These are phyloP conservation scores for Paulinella micropora DNA, from an alignment of 78 protist genomes.

Conservation along the genomic window DNA sequence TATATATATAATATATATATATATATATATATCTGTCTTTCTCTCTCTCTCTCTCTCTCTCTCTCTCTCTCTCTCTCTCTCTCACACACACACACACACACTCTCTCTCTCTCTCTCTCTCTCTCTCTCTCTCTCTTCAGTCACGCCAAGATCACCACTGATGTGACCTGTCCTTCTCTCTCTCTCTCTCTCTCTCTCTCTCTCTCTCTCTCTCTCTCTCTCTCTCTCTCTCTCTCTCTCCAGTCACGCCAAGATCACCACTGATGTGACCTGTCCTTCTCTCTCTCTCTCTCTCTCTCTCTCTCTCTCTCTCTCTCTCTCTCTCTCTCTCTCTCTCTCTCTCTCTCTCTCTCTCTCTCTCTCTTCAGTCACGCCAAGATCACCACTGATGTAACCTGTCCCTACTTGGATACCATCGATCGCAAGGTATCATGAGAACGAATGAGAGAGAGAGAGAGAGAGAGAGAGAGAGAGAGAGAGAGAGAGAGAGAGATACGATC, in stretches of 20 bases:
- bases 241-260: background rate
- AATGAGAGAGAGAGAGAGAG: too few relatives aligned
- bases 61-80: background rate
- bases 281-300: background rate
- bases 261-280: background rate
- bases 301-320: background rate
- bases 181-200: background rate
- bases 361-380: background rate
- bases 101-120: background rate
- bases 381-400: constrained; percentile 31
- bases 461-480: too few relatives aligned
- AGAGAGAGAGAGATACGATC: too few relatives aligned
- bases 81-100: too few relatives aligned
- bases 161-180: background rate
- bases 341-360: too few relatives aligned
- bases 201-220: background rate
- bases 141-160: background rate
- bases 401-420: constrained; percentile 61
- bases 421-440: constrained; percentile 9
- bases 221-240: background rate
- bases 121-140: background rate
- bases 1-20: background rate
- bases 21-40: background rate
- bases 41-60: background rate
- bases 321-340: background rate